phyloP scores from a whole-genome alignment of 108 stramenopile species.

The Discostella stelligeroides region DNA sequence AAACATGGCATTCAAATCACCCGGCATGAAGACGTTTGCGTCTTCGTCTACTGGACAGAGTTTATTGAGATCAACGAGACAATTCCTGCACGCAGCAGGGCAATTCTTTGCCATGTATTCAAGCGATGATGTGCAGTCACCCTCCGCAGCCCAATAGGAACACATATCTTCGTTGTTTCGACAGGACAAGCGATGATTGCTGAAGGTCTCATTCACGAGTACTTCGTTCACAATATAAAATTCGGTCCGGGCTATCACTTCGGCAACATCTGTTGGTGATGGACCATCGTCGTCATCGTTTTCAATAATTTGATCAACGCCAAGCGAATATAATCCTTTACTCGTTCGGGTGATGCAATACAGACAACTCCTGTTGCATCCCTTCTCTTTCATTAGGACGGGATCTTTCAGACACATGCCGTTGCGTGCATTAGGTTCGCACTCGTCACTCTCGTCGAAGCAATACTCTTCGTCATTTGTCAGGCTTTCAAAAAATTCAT shows the following conservation, averaged over 20 bases:
- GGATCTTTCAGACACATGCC: conserved; percentile 29
- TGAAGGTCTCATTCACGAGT: conserved; percentile 20
- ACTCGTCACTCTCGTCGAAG: conserved; percentile 21
- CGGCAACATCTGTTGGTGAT: conserved; percentile 18
- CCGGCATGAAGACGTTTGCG: conserved; percentile 26
- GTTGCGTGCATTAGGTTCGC: conserved; percentile 11
- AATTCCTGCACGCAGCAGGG: conserved; percentile 47
- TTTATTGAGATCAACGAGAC: conserved; percentile 50
- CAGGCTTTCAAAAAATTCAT: conserved; percentile 26
- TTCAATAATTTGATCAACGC: conserved; percentile 20
- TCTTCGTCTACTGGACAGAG: conserved; percentile 44
- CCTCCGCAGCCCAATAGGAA: conserved; percentile 42
- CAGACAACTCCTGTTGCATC: conserved; percentile 35
- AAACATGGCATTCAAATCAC: conserved; percentile 48
- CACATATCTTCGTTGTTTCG: conserved; percentile 36
- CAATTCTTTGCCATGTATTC: conserved; percentile 26
- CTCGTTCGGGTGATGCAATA: conserved; percentile 27
- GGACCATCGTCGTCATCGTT: conserved; percentile 20
- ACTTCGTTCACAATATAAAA: conserved; percentile 53
- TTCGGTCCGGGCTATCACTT: conserved; percentile 33
- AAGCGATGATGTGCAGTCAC: conserved; percentile 12
- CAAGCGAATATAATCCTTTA: conserved; percentile 14
- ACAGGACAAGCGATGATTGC: conserved; percentile 34
- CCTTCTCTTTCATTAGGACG: conserved; percentile 25
- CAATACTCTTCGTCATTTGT: conserved; percentile 18